Evolutionary conservation across 257 asterid species (phyloP).

Genomic region (Solanum virginianum): DNA sequence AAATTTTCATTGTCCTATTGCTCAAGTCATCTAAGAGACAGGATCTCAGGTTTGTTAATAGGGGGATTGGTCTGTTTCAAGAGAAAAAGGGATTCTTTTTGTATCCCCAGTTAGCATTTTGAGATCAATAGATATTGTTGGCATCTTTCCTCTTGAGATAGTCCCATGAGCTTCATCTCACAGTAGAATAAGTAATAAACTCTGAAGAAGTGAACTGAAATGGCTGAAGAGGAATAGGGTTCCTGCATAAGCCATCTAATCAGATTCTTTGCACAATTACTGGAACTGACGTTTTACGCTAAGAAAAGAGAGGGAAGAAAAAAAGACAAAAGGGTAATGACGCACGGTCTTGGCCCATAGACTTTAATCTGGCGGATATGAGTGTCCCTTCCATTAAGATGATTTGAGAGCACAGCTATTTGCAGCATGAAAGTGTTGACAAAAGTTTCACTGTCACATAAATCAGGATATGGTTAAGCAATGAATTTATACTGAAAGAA

Average conservation of each 20-base stretch:
- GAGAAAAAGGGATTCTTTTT: background rate
- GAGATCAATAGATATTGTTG: background rate
- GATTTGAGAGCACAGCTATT: conserved; percentile 70
- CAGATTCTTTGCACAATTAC: background rate
- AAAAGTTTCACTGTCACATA: conserved; percentile 72
- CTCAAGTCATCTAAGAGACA: background rate
- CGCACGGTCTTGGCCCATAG: conserved; percentile 88
- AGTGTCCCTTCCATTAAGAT: conserved; percentile 90
- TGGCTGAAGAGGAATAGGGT: conserved; percentile 79
- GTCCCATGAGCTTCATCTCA: conserved; percentile 37
- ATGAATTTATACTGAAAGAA: background rate
- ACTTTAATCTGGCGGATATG: conserved; percentile 95
- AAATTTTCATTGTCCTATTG: background rate
- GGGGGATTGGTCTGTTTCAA: background rate
- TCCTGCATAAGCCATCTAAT: conserved; percentile 36
- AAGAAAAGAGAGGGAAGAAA: background rate
- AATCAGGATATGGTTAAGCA: background rate
- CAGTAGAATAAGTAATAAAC: conserved; percentile 64
- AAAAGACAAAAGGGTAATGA: background rate
- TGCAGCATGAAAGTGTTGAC: conserved; percentile 96
- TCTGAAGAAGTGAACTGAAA: conserved; percentile 86
- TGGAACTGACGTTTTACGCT: background rate
- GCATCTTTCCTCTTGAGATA: background rate
- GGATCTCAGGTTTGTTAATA: background rate
- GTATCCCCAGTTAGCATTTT: background rate